These are phyloP conservation scores for Anastatica hierochuntica DNA, from an alignment of 345 rosid species.

Conservation along the genomic window DNA sequence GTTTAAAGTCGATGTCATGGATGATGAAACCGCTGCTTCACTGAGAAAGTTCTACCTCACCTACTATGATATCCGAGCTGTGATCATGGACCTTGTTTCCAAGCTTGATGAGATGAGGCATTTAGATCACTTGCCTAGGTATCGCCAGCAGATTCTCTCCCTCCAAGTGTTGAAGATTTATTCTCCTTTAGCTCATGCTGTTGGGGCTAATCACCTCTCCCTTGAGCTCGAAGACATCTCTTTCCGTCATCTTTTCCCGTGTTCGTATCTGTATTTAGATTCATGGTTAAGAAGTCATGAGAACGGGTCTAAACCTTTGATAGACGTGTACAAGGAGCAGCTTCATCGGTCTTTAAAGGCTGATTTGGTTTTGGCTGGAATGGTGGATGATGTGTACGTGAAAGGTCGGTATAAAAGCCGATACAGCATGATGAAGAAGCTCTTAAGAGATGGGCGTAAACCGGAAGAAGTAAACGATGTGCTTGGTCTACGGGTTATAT, in stretches of 20 bases:
- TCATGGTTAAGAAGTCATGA: slow-evolving; percentile 70
- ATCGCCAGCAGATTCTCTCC: slow-evolving; percentile 57
- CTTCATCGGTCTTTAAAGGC: slow-evolving; percentile 47
- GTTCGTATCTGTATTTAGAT: slow-evolving; percentile 67
- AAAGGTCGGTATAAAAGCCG: slow-evolving; percentile 79
- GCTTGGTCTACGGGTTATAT: slow-evolving; percentile 68
- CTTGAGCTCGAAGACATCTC: slow-evolving; percentile 88
- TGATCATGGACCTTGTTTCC: slow-evolving; percentile 59
- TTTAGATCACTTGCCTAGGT: slow-evolving; percentile 65
- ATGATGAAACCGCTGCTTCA: slow-evolving; percentile 69
- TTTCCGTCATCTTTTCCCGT: slow-evolving; percentile 67
- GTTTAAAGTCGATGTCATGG: slow-evolving; percentile 52
- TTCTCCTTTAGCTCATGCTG: slow-evolving; percentile 84
- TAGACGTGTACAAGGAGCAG: slow-evolving; percentile 53
- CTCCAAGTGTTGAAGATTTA: slow-evolving; percentile 75
- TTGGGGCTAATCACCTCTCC: slow-evolving; percentile 53
- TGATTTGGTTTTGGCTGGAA: slow-evolving; percentile 38
- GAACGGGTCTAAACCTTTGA: slow-evolving; percentile 50
- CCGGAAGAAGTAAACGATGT: slow-evolving; percentile 82
- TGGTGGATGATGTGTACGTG: slow-evolving; percentile 56
- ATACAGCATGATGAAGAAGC: slow-evolving; percentile 93
- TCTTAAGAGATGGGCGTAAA: slow-evolving; percentile 73
- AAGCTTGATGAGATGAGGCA: slow-evolving; percentile 89
- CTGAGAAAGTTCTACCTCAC: slow-evolving; percentile 78
- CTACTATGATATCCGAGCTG: slow-evolving; percentile 80